These are phyloP conservation scores for Flaveria ramosissima DNA, from an alignment of 129 eudicot genomes.

Conservation along the genomic window DNA sequence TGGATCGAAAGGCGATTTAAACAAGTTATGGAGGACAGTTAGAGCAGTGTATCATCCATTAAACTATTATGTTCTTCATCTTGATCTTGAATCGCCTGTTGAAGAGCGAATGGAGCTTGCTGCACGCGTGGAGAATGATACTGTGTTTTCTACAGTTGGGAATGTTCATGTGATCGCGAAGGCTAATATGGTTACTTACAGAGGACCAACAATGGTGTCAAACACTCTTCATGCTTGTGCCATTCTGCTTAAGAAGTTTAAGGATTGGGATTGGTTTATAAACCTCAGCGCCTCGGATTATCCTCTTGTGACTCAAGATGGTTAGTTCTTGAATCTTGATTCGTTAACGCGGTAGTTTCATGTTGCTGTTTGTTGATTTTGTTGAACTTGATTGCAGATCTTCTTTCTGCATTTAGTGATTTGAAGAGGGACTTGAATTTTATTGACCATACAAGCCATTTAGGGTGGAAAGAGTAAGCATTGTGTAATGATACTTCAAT, in stretches of 20 bases:
- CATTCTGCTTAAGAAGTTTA: conserved; percentile 59
- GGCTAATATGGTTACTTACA: conserved; percentile 88
- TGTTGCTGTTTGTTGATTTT: conserved; percentile 8
- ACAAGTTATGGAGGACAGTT: conserved; percentile 83
- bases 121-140: conserved; percentile 57
- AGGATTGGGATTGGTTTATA: conserved; percentile 97
- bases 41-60: conserved; percentile 77
- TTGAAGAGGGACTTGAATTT: conserved; percentile 69
- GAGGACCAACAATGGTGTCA: conserved; percentile 93
- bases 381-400: conserved; percentile 57
- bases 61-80: conserved; percentile 84
- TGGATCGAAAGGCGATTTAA: conserved; percentile 83
- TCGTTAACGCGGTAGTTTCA: not conserved
- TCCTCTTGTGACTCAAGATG: conserved; percentile 96
- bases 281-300: conserved; percentile 92
- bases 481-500: not conserved
- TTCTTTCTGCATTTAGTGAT: conserved; percentile 60
- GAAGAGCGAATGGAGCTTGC: conserved; percentile 82
- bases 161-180: conserved; percentile 67
- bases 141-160: conserved; percentile 56
- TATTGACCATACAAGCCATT: conserved; percentile 71
- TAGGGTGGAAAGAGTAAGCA: conserved; percentile 91
- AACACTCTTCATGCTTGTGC: conserved; percentile 97
- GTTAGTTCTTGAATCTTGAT: conserved; percentile 37
- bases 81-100: conserved; percentile 75